Evolutionary conservation across 2,329 filamentous ascomycete genomes (phyloP), one percentile per base, ranked within the genome.

Genomic region (Pseudogymnoascus sp.): DNA sequence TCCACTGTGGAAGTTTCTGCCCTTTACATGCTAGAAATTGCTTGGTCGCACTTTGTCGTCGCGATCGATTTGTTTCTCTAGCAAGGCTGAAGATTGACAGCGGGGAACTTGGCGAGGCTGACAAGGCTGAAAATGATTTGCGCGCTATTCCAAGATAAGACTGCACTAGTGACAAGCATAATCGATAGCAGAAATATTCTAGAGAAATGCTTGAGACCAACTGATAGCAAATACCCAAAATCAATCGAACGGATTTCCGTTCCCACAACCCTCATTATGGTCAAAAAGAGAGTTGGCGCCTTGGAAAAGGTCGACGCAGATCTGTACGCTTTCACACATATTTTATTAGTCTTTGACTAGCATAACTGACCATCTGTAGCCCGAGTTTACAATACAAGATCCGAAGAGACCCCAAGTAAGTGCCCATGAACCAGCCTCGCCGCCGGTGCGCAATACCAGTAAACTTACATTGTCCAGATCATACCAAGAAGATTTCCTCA

Each of bases 251-350:
- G 42, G 36, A 63, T 60, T 62, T 28, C 59, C 21, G 40, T 62
- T 53, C n/a, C 59, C 60, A 38, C 63, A 47, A 50, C 65, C 63
- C 61, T 64, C 68, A 68, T 62, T 65, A 95, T 91, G 86, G 90
- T 86, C 65, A 96, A 96, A 78, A 84, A 92, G 76, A 96, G 95
- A 79, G 84, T 96, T 65, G 91, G 90, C 63, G 93, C 93, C 66
- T 86, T 97, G 76, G 93, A 97, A 78, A 97, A 97, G 83, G 87
- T 96, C 70, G 93, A 97, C 74, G 93, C 92, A 35, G 91, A 96
- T 77, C 80, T 96, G 83, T 89, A 75, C 74, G 42, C 17, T 60
- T 62, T 36, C 61, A 66, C 69, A 42, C 21, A 65, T 63, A 59
- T 65, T 62, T 67, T 40, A 23, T 21, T 21, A 42, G 19, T 62